Percentiles rank a stretch among this genome's conserved stretches.
These are phyloP conservation scores for Pichia sp. DNA, from an alignment of 1,139 yeast species.

Conservation along the genomic window DNA sequence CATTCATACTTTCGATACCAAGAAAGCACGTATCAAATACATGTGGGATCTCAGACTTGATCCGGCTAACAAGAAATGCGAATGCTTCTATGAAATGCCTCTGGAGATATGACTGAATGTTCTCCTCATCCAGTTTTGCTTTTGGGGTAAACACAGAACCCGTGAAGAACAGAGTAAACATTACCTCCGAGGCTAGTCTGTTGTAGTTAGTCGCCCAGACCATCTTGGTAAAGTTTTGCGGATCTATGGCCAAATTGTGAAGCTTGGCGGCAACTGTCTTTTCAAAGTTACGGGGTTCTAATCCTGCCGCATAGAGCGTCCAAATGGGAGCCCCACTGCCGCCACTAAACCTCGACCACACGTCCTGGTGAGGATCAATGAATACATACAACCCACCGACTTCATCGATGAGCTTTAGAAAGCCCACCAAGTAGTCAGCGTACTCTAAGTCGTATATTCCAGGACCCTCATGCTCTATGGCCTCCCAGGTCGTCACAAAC, in stretches of 20 bases:
- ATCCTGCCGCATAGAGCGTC: slow-evolving; percentile 94
- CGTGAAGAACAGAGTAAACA: slow-evolving; percentile 83
- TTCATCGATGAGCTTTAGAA: slow-evolving; percentile 53
- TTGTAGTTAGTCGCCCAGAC: slow-evolving; percentile 88
- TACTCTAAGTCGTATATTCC: slow-evolving; percentile 76
- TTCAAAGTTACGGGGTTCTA: slow-evolving; percentile 67
- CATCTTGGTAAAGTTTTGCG: slow-evolving; percentile 69
- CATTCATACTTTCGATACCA: slow-evolving; percentile 86
- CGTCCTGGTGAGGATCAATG: slow-evolving; percentile 90
- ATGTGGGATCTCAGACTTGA: slow-evolving; percentile 47
- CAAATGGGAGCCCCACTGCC: slow-evolving; percentile 96
- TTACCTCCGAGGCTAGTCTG: slow-evolving; percentile 68
- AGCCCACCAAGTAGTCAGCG: slow-evolving; percentile 61
- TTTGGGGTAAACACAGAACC: slow-evolving; percentile 72
- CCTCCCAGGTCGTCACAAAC: slow-evolving; percentile 86
- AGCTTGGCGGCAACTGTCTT: slow-evolving; percentile 69
- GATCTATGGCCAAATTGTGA: slow-evolving; percentile 51
- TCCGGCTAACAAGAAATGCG: slow-evolving; percentile 47
- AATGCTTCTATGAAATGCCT: slow-evolving; percentile 56
- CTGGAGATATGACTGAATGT: slow-evolving; percentile 77
- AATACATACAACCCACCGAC: slow-evolving; percentile 78
- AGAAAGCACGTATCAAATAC: slow-evolving; percentile 48
- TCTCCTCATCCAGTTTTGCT: slow-evolving; percentile 61
- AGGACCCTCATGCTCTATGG: slow-evolving; percentile 86
- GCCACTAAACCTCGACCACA: slow-evolving; percentile 88